These are phyloP conservation scores for Apiospora phragmitis DNA, from an alignment of 2,329 filamentous ascomycete species.

Conservation along the genomic window DNA sequence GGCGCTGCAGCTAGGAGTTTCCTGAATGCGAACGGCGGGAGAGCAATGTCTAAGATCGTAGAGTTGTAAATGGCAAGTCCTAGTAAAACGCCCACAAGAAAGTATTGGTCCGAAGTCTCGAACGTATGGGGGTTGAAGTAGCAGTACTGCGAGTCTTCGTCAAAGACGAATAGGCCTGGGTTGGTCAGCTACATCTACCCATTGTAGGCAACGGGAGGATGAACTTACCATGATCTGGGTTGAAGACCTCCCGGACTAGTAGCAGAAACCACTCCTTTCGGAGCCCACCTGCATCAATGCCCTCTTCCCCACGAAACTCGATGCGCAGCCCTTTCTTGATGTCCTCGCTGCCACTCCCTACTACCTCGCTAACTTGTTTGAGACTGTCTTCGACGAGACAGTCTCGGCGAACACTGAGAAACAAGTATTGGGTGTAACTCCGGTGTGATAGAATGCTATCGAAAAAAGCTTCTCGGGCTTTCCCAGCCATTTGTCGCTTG, in stretches of 20 bases:
- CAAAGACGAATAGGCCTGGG: slow-evolving; percentile 85
- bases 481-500: slow-evolving; percentile 83
- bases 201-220: not conserved
- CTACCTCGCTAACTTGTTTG: slow-evolving; percentile 79
- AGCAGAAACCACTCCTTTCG: slow-evolving; percentile 95
- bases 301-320: slow-evolving; percentile 84
- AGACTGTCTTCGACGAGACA: slow-evolving; percentile 89
- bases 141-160: slow-evolving; percentile 86
- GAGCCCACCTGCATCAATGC: slow-evolving; percentile 84
- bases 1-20: slow-evolving; percentile 81
- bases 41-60: slow-evolving; percentile 83
- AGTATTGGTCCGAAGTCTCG: slow-evolving; percentile 89
- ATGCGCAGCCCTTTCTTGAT: slow-evolving; percentile 89
- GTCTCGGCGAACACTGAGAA: slow-evolving; percentile 76
- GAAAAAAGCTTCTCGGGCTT: slow-evolving; percentile 87
- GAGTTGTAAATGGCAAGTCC: slow-evolving; percentile 94
- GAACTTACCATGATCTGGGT: slow-evolving; percentile 77
- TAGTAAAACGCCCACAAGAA: slow-evolving; percentile 83
- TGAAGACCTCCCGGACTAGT: slow-evolving; percentile 85
- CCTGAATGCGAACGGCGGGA: slow-evolving; percentile 87
- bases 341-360: slow-evolving; percentile 78
- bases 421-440: slow-evolving; percentile 74
- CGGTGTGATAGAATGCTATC: slow-evolving; percentile 79
- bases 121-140: slow-evolving; percentile 93
- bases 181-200: slow-evolving; percentile 14